These are phyloP conservation scores for Podila clonocystis DNA, from an alignment of 192 early-diverging fungal species.

Conservation along the genomic window DNA sequence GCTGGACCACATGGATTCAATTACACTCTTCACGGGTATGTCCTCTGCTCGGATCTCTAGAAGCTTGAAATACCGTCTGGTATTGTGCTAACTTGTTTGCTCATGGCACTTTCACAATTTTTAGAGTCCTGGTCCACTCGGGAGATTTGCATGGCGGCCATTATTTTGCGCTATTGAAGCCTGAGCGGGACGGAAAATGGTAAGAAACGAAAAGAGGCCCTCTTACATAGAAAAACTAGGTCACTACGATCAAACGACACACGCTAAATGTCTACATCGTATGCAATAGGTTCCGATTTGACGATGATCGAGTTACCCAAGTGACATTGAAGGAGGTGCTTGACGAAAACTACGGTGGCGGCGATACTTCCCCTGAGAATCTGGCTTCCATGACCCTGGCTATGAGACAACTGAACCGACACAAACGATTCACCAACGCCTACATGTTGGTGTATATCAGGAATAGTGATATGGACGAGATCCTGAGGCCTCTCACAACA, in stretches of 20 bases:
- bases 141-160: constrained; percentile 94
- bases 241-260: not conserved
- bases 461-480: constrained; percentile 72
- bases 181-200: constrained; percentile 84
- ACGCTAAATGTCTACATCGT: constrained; percentile 4
- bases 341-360: constrained; percentile 96
- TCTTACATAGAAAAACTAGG: not conserved
- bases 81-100: not conserved
- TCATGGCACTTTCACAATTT: not conserved
- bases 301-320: constrained; percentile 94
- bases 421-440: constrained; percentile 93
- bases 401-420: constrained; percentile 54
- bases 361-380: constrained; percentile 53
- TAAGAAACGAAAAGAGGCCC: constrained; percentile 1
- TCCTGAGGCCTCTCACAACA: constrained; percentile 72
- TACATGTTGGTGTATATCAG: constrained; percentile 99
- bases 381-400: constrained; percentile 46
- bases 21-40: constrained; percentile 89
- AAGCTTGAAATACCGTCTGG: too few relatives aligned
- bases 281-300: constrained; percentile 77
- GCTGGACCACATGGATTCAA: constrained; percentile 62
- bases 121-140: constrained; percentile 92
- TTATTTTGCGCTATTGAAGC: constrained; percentile 92
- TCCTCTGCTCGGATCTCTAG: too few relatives aligned
- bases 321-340: constrained; percentile 83